Evolutionary conservation across 371 early-diverging fungal genomes (phyloP).

Genomic region (Syncephalastrum contaminatum): DNA sequence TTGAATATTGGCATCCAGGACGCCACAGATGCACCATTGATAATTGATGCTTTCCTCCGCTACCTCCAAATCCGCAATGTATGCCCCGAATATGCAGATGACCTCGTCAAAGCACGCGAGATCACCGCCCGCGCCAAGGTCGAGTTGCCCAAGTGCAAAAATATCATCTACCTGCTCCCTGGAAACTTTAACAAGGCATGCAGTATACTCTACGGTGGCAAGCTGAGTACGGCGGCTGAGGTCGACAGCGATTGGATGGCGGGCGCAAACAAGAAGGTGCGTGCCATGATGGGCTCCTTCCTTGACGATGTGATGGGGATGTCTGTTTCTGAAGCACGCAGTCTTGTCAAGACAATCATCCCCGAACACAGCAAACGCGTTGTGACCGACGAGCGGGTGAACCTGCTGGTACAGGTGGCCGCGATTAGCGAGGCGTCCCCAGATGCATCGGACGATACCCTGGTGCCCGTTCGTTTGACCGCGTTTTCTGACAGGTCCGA

Average conservation of each 20-base stretch:
- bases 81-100: conserved; percentile 54
- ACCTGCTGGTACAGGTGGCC: conserved; percentile 22
- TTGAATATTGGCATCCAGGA: conserved; percentile 45
- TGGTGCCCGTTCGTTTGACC: conserved; percentile 19
- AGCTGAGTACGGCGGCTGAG: conserved; percentile 12
- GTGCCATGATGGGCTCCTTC: conserved; percentile 26
- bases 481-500: conserved; percentile 19
- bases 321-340: conserved; percentile 13
- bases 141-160: conserved; percentile 51
- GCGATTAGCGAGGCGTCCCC: conserved; percentile 12
- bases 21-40: conserved; percentile 42
- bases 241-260: conserved; percentile 27
- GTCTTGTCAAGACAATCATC: conserved; percentile 16
- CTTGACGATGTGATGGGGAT: conserved; percentile 23
- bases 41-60: conserved; percentile 52
- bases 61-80: conserved; percentile 58
- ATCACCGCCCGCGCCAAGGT: conserved; percentile 45
- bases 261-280: conserved; percentile 16
- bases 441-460: conserved; percentile 7
- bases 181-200: conserved; percentile 54
- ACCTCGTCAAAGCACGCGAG: conserved; percentile 44
- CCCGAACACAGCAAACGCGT: conserved; percentile 11
- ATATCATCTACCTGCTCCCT: conserved; percentile 31
- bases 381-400: conserved; percentile 18
- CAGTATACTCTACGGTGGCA: conserved; percentile 40